Conservation (phyloP, 495 filamentous ascomycete species). For the Xylaria palmicola region DNA sequence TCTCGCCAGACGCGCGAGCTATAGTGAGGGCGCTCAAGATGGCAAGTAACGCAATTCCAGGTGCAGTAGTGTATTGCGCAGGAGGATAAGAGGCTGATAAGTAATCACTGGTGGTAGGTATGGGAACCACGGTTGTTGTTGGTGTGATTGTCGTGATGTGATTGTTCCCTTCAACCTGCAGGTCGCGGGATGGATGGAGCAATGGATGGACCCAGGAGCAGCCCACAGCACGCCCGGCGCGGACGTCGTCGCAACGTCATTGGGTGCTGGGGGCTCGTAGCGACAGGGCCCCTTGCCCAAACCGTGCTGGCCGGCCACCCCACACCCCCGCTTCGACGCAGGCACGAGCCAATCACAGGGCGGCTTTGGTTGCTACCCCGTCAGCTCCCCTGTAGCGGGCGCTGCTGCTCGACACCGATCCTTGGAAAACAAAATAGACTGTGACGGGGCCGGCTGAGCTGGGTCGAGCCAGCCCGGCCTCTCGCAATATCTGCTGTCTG, state of each 20-base stretch:
- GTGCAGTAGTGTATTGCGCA: no score
- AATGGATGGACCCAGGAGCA: not conserved
- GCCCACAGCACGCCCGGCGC: not conserved
- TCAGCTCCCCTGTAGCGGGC: constrained; percentile 18
- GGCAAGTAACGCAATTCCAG: no score
- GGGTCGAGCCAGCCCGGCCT: not conserved
- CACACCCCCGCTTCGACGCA: constrained; percentile 17
- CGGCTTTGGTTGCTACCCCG: constrained; percentile 28
- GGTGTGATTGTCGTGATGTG: not conserved
- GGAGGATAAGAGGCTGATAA: no score
- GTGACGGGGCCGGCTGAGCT: constrained; percentile 10
- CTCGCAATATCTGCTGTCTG: constrained; percentile 8
- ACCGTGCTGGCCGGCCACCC: not conserved
- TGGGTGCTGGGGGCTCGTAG: constrained; percentile 13
- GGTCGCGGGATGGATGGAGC: not conserved
- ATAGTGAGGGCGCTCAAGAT: no score
- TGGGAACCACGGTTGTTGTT: no score
- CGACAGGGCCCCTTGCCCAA: constrained; percentile 20
- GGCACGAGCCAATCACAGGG: constrained; percentile 22
- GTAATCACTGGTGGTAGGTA: no score
- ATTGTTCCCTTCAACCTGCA: not conserved
- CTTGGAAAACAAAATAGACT: constrained; percentile 20
- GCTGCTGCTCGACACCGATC: not conserved
- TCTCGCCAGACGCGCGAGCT: no score
- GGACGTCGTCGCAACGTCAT: not conserved